phyloP scores from a whole-genome alignment of 768 basidiomycete species.

The Mycena albidolilacea region DNA sequence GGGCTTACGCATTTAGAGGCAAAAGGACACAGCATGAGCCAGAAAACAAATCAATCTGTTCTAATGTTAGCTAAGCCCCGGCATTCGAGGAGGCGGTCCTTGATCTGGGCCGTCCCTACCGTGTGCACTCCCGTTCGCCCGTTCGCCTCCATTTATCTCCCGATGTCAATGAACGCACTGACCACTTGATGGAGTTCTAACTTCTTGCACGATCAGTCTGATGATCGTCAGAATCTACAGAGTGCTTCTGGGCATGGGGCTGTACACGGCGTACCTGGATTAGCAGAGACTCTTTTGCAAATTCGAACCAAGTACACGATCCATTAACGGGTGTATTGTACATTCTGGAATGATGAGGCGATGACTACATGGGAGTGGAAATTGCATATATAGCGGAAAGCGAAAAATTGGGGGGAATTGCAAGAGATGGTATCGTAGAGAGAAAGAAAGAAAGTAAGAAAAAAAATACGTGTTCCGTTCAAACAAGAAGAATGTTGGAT shows the following conservation, averaged over 20 bases:
- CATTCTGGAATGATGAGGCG: slow-evolving; percentile 2
- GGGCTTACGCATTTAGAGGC: slow-evolving; percentile 21
- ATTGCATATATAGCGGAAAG: no score
- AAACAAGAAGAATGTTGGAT: slow-evolving; percentile 73
- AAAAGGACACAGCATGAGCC: slow-evolving; percentile 30
- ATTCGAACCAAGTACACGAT: background rate
- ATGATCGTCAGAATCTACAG: slow-evolving; percentile 11
- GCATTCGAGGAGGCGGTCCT: slow-evolving; percentile 23
- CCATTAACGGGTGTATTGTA: background rate
- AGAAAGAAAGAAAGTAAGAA: slow-evolving; percentile 16
- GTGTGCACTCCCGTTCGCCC: slow-evolving; percentile 25
- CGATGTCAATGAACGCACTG: slow-evolving; percentile 28
- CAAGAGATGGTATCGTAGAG: background rate
- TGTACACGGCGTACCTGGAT: slow-evolving; percentile 10
- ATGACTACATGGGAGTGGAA: background rate
- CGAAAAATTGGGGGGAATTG: no score
- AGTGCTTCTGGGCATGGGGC: background rate
- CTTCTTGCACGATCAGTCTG: background rate
- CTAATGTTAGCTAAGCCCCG: slow-evolving; percentile 28
- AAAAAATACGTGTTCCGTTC: slow-evolving; percentile 15
- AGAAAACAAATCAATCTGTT: slow-evolving; percentile 29
- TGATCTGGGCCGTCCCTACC: slow-evolving; percentile 31
- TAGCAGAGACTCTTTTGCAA: background rate
- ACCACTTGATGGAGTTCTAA: slow-evolving; percentile 19
- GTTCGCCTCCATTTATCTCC: slow-evolving; percentile 29